A percentile compares a stretch with the other conserved stretches of the same genome.
Conservation (phyloP, 768 basidiomycete species). For the Tephrocybe sp. region DNA sequence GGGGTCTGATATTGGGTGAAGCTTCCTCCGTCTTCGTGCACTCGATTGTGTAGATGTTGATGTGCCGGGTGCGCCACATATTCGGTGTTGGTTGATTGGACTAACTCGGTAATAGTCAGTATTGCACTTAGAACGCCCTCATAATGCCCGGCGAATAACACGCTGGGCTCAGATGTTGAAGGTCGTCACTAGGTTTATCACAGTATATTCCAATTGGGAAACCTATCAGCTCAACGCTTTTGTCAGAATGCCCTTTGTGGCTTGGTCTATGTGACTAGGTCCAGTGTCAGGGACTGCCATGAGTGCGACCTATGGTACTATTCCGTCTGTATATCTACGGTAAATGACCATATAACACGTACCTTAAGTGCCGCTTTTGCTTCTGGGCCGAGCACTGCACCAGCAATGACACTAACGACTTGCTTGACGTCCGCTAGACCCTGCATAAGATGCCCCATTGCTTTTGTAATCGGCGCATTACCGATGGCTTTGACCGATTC, state of each 20-base stretch:
- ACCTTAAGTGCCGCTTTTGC: constrained; percentile 12
- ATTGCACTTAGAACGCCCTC: no score
- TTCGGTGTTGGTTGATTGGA: no score
- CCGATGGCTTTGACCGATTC: constrained; percentile 3
- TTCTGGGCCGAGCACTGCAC: constrained; percentile 5
- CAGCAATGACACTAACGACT: constrained; percentile 3
- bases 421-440: constrained; percentile 7
- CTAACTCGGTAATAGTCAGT: no score
- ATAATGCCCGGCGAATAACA: no score
- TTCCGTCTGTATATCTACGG: neutral
- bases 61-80: no score
- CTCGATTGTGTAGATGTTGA: no score
- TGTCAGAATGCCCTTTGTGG: constrained; percentile 5
- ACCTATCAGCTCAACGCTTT: constrained; percentile 4
- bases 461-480: constrained; percentile 11
- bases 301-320: constrained; percentile 4
- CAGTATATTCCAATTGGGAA: no score
- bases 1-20: no score
- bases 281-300: constrained; percentile 6
- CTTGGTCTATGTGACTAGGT: constrained; percentile 8
- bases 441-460: constrained; percentile 7
- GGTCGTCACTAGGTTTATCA: no score
- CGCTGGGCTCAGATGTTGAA: no score
- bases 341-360: neutral
- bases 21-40: no score